Base-by-base conservation (phyloP, 768 basidiomycete species). In the Serendipita sp. region DNA sequence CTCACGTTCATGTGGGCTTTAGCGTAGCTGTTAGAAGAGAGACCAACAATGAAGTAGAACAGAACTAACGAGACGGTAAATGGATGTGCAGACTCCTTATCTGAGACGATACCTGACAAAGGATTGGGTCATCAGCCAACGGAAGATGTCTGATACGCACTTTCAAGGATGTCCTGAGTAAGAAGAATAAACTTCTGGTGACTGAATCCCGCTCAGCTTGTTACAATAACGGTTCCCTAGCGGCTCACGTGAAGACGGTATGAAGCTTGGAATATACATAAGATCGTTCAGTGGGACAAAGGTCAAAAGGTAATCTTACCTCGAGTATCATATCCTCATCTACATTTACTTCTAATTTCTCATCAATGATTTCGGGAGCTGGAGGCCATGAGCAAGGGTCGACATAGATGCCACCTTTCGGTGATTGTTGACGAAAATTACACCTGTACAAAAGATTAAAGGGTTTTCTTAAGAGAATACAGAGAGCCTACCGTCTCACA, bases 381-480 rank as follows among this genome's bases (percentile, higher is more conserved):
- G 80, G 79, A 67, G 84, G 86, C n/a, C 72, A 75, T 2, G 77
- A 79, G 0, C 84, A 83, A 1, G 73, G 69, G 64, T 78, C 76
- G n/a, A 80, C 73, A 62, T 78, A 75, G 53, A 75, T 74, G 0
- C 77, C 76, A 31, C 70, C 70, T 10, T 72, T 68, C 3, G 66
- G 45, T 0, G 76, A 73, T 11, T 64, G 67, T 23, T 74, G 74
- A 34, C 80, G 78, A 65, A 75, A 78, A 3, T 73, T 72, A 64
- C 82, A 85, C 64, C 80, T 82, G n/a, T 29, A 5, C 5, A 6
- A 0, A 13, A 5, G 40, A 5, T 5, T 13, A 6, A 13, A 40
- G 40, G 6, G 13, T 16, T 44, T 66, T 65, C 46, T 4, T 18
- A 3, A 18, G 16, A 23, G 40, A n/a, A 27, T 1, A 55, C 0